Evolutionary conservation across 352 stramenopile genomes (phyloP).

Genomic region (Globisporangium cederbergense): DNA sequence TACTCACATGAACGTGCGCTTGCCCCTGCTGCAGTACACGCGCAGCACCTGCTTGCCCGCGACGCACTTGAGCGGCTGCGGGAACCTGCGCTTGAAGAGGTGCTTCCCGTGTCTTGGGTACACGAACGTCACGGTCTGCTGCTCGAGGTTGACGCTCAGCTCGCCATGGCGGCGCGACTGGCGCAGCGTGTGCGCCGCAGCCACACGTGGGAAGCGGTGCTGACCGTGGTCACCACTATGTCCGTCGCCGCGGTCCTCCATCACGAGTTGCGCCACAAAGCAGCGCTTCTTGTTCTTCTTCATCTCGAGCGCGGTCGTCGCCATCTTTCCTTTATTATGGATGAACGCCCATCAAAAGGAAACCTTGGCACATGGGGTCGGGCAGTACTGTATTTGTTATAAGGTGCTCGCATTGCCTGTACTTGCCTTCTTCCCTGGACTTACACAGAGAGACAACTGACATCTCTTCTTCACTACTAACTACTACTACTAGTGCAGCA

Average conservation of each 20-base stretch:
- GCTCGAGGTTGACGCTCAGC: constrained; percentile 24
- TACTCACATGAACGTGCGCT: constrained; percentile 37
- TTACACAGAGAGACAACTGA: neutral
- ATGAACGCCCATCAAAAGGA: neutral
- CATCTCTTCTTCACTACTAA: neutral
- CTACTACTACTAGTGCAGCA: constrained; percentile 20
- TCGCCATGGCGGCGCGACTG: constrained; percentile 40
- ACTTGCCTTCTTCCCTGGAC: neutral
- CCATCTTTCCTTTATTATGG: neutral
- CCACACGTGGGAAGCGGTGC: neutral
- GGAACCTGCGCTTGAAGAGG: constrained; percentile 45
- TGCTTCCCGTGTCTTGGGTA: constrained; percentile 33
- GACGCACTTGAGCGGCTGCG: constrained; percentile 51
- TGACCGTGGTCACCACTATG: neutral
- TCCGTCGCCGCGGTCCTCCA: neutral
- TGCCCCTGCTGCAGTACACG: constrained; percentile 44
- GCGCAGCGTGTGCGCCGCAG: constrained; percentile 16
- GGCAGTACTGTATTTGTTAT: constrained; percentile 12
- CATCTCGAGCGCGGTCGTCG: neutral
- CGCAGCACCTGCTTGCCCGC: constrained; percentile 36
- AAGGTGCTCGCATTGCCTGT: neutral
- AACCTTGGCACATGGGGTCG: neutral
- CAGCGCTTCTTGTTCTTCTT: constrained; percentile 5
- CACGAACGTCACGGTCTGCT: constrained; percentile 39
- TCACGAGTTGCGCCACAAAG: constrained; percentile 13